Conservation (phyloP, 495 filamentous ascomycete genomes). For the Staphylotrichum tortipilum region DNA sequence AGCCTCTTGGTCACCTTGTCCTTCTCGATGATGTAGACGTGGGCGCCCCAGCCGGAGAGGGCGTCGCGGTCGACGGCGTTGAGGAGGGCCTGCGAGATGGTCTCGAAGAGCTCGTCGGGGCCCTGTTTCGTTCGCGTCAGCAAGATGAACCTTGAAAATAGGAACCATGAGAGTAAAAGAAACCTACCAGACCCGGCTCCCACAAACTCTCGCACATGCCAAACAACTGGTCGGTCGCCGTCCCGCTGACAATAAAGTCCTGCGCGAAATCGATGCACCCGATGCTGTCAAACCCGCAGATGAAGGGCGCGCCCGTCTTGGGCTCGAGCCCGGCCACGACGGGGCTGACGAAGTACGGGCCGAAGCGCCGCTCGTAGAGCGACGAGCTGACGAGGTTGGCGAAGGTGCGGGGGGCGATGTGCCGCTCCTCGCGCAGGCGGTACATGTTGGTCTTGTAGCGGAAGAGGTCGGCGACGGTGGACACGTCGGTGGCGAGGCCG, state of each 20-base stretch:
- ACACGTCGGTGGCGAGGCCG: conserved; percentile 90
- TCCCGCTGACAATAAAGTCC: conserved; percentile 97
- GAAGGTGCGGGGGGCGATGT: conserved; percentile 87
- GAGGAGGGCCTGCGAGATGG: conserved; percentile 91
- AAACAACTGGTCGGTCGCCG: conserved; percentile 93
- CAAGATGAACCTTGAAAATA: too few species aligned
- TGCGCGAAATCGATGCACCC: conserved; percentile 99
- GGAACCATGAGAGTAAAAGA: too few species aligned
- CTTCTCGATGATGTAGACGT: conserved; percentile 99
- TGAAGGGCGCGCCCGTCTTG: conserved; percentile 87
- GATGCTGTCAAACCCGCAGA: conserved; percentile 98
- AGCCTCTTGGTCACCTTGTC: conserved; percentile 98
- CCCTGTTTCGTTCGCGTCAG: too few species aligned
- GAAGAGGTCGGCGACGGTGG: conserved; percentile 92
- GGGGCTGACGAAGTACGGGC: conserved; percentile 89
- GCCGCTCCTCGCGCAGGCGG: conserved; percentile 91
- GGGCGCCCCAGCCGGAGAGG: conserved; percentile 93
- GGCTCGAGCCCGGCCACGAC: conserved; percentile 91
- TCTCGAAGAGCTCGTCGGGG: conserved; percentile 95
- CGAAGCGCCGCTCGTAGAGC: conserved; percentile 92
- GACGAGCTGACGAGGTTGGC: conserved; percentile 87
- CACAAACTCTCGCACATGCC: conserved; percentile 97
- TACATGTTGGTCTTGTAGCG: conserved; percentile 99
- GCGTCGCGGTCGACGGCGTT: conserved; percentile 96
- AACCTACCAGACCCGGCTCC: conserved; percentile 91